phyloP scores from a whole-genome alignment of 2,329 filamentous ascomycete genomes.

The Sclerotinia sclerotiorum region DNA sequence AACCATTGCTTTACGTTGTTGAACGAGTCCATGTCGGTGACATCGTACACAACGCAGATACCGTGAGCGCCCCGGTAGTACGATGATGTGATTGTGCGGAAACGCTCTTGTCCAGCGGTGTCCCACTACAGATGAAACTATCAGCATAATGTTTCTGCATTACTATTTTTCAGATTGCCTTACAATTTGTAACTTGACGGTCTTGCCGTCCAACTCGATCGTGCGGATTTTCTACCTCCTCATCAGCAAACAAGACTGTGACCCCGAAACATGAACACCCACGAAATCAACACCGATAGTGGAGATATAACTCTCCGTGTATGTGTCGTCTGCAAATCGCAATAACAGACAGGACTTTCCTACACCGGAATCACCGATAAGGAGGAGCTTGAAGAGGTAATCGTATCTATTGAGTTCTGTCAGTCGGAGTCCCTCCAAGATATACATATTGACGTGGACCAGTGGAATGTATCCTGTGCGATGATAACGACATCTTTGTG shows the following conservation, averaged over 20 bases:
- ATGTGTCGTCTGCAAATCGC: slow-evolving; percentile 98
- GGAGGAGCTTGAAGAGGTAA: slow-evolving; percentile 99
- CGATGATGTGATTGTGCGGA: slow-evolving; percentile 98
- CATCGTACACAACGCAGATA: slow-evolving; percentile 99
- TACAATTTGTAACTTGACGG: slow-evolving; percentile 99
- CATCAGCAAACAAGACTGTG: slow-evolving; percentile 39
- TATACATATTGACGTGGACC: slow-evolving; percentile 23
- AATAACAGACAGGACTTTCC: slow-evolving; percentile 99
- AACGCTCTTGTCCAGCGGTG: slow-evolving; percentile 97
- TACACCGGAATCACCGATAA: slow-evolving; percentile 99
- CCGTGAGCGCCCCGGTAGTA: slow-evolving; percentile 99
- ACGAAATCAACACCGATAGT: slow-evolving; percentile 99
- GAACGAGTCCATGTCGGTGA: slow-evolving; percentile 99
- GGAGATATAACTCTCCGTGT: slow-evolving; percentile 99
- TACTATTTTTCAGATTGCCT: slow-evolving; percentile 42
- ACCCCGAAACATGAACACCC: slow-evolving; percentile 44
- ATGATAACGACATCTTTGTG: slow-evolving; percentile 8
- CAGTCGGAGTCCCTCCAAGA: slow-evolving; percentile 15
- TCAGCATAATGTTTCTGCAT: slow-evolving; percentile 35
- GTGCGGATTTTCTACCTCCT: slow-evolving; percentile 90
- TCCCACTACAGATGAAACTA: slow-evolving; percentile 71
- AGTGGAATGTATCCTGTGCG: background rate
- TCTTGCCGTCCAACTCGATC: slow-evolving; percentile 99
- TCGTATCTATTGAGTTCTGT: slow-evolving; percentile 77
- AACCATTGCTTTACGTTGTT: slow-evolving; percentile 99